Evolutionary conservation across 139 green algal genomes (phyloP).

Genomic region (Diplosphaera chodatii): DNA sequence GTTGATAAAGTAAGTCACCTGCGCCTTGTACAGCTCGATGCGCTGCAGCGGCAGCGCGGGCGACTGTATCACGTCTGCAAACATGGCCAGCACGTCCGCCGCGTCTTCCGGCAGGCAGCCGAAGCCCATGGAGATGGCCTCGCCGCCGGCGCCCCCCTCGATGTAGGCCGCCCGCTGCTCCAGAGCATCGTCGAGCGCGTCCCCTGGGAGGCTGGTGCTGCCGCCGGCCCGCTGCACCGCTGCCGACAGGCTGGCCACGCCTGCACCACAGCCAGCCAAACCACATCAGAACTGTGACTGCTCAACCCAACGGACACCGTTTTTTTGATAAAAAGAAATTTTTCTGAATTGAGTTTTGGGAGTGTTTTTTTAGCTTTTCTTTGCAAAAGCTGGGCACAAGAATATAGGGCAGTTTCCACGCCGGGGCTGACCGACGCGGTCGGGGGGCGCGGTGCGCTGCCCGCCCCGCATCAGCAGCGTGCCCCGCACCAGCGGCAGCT

Average conservation of each 20-base stretch:
- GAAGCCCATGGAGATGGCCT: slow-evolving; percentile 48
- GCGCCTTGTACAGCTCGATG: slow-evolving; percentile 44
- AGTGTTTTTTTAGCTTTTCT: too few species aligned
- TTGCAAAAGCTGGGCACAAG: too few species aligned
- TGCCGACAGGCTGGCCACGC: slow-evolving; percentile 36
- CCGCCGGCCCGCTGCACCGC: slow-evolving; percentile 57
- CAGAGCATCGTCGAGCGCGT: slow-evolving; percentile 44
- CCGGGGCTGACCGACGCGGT: neutral
- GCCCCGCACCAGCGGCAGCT: slow-evolving; percentile 58
- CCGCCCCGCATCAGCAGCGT: slow-evolving; percentile 61
- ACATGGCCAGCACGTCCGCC: slow-evolving; percentile 42
- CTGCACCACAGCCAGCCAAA: slow-evolving; percentile 16
- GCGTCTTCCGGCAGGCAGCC: slow-evolving; percentile 51
- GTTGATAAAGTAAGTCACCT: too few species aligned
- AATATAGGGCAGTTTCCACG: too few species aligned
- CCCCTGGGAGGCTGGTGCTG: slow-evolving; percentile 29
- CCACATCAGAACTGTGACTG: neutral
- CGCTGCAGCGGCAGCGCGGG: slow-evolving; percentile 49
- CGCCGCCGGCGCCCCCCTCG: slow-evolving; percentile 28
- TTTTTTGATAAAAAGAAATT: neutral
- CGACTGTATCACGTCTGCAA: slow-evolving; percentile 47
- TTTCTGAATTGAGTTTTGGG: too few species aligned
- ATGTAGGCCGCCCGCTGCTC: slow-evolving; percentile 56
- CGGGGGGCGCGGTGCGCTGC: slow-evolving; percentile 37
- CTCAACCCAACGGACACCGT: too few species aligned